Evolutionary conservation across 805 yeast genomes (phyloP), one percentile per base, ranked within the genome.

Genomic region (Myxozyma vanderwaltii): DNA sequence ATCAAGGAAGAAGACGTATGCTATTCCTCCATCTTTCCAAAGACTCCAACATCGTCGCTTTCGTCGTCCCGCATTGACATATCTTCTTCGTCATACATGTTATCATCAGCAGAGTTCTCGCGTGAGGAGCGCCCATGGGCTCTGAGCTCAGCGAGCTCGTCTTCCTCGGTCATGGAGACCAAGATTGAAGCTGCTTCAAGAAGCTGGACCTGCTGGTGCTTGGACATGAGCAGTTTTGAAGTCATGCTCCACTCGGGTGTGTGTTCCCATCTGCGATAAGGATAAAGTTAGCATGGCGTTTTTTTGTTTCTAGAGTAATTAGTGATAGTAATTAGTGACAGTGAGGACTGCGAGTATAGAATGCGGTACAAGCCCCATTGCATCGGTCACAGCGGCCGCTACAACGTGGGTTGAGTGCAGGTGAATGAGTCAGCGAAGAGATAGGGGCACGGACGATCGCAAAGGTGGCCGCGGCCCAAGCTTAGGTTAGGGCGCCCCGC

Each of bases 161-260:
- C 65, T 44, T 63, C 64, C 49, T 83, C 87, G 60, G 79, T 85
- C 89, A 88, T 84, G 19, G 88, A 85, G 47, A 89, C 90, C 51
- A 88, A 76, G 47, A 88, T 88, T 52, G 88, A 82, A n/a, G 76
- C 76, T 0, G 76, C 76, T 56, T 74, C 95, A 51, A 88, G 77
- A 39, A 88, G 77, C 73, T 88, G 95, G 15, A 89, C 95, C 71
- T 88, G 95, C 72, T 88, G 95, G 73, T 88, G 95, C 72, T 88
- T 88, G n/a, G 89, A 85, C 38, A 90, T 88, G 38, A 86, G 76
- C 54, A 89, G 76, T 71, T 87, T 88, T 66, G 88, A 86, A 2
- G 96, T 90, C 71, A 86, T 86, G 68, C 84, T 88, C 96, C 96
- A 89, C 70, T 90, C 96, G 0, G 96, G 96, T 0, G 96, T 89